phyloP scores from a whole-genome alignment of 768 basidiomycete genomes.

The Mycena olivaceomarginata region DNA sequence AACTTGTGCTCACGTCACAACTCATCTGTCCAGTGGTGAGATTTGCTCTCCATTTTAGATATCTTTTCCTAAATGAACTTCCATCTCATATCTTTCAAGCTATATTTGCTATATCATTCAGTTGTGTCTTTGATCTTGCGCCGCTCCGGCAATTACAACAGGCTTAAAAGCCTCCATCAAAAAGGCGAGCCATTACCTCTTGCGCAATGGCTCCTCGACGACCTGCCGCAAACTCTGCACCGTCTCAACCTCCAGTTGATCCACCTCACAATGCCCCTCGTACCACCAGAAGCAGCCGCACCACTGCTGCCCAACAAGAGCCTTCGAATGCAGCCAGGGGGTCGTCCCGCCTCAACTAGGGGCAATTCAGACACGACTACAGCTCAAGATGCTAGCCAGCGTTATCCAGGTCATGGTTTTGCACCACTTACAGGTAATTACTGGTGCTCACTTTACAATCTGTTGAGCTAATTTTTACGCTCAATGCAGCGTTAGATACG shows the following conservation, averaged over 20 bases:
- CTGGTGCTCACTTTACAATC: background rate
- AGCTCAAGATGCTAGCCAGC: background rate
- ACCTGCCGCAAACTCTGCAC: conserved; percentile 5
- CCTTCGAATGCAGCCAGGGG: background rate
- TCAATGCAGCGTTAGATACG: background rate
- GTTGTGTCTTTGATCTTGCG: background rate
- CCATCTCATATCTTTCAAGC: conserved; percentile 12
- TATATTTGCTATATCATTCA: background rate
- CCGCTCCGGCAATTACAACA: background rate
- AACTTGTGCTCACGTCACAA: background rate
- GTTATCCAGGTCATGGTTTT: conserved; percentile 20
- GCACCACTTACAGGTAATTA: conserved; percentile 10
- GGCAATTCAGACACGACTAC: too few relatives aligned
- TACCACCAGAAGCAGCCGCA: background rate
- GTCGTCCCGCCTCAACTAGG: background rate
- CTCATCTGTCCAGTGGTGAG: background rate
- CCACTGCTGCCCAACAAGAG: background rate
- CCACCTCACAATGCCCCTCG: conserved; percentile 9
- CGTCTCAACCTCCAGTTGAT: conserved; percentile 13
- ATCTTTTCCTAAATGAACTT: conserved; percentile 9
- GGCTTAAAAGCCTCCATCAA: conserved; percentile 2
- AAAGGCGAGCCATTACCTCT: background rate
- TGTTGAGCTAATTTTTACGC: background rate
- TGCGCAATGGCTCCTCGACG: conserved; percentile 11
- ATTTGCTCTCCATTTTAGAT: too few relatives aligned